phyloP scores from a whole-genome alignment of 1,139 yeast species.

The Zygosaccharomyces pseudobailii region DNA sequence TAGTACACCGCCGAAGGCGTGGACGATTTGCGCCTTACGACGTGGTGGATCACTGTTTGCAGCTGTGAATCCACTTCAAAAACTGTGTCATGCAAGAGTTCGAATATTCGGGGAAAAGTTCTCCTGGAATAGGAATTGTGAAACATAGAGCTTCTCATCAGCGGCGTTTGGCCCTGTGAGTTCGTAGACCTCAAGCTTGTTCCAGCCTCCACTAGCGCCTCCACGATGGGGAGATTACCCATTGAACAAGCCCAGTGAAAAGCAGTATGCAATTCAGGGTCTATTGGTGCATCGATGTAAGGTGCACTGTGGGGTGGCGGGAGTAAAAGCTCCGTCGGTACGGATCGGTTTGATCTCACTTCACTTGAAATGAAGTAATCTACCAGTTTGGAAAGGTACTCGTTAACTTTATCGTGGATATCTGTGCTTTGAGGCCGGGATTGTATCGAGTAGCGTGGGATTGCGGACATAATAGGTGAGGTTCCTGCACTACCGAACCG shows the following conservation, averaged over 20 bases:
- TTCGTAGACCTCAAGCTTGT: slow-evolving; percentile 76
- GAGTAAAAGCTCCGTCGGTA: slow-evolving; percentile 42
- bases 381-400: slow-evolving; percentile 42
- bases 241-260: slow-evolving; percentile 97
- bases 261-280: slow-evolving; percentile 92
- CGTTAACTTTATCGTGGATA: slow-evolving; percentile 36
- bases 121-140: slow-evolving; percentile 82
- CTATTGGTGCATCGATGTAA: slow-evolving; percentile 51
- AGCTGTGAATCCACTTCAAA: slow-evolving; percentile 60
- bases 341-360: slow-evolving; percentile 21
- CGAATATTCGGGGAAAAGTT: slow-evolving; percentile 71
- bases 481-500: slow-evolving; percentile 28
- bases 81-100: slow-evolving; percentile 59
- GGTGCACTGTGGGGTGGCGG: slow-evolving; percentile 50
- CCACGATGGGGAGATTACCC: slow-evolving; percentile 73
- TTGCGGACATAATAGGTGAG: slow-evolving; percentile 28
- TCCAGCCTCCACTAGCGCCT: slow-evolving; percentile 62
- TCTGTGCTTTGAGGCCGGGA: slow-evolving; percentile 28
- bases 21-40: slow-evolving; percentile 59
- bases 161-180: slow-evolving; percentile 75
- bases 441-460: slow-evolving; percentile 30
- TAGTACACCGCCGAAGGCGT: slow-evolving; percentile 78
- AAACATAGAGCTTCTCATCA: slow-evolving; percentile 77
- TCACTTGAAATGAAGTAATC: slow-evolving; percentile 72
- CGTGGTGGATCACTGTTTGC: slow-evolving; percentile 79